Evolutionary conservation across 148 eudicot species (phyloP).

Genomic region (Rhododendron henanense): DNA sequence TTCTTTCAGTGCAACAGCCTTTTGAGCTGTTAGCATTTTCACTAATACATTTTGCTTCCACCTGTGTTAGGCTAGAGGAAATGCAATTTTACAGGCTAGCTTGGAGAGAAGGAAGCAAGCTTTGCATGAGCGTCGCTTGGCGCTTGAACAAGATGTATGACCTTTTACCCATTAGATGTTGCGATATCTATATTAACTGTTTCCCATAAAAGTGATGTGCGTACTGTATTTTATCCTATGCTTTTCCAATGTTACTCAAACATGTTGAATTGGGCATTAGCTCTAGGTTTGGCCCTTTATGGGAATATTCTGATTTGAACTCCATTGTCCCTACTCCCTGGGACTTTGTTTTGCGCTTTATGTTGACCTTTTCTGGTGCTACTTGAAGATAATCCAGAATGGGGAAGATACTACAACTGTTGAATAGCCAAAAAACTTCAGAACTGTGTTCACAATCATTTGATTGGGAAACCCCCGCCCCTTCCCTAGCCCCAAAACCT

Average conservation of each 20-base stretch:
- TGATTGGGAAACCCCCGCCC: not conserved
- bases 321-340: not conserved
- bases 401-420: not conserved
- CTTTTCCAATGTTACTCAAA: not conserved
- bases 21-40: not conserved
- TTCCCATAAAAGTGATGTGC: not conserved
- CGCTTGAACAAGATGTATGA: slow-evolving; percentile 96
- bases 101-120: slow-evolving; percentile 99
- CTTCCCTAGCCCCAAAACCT: not conserved
- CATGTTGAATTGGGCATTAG: not conserved
- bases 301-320: not conserved
- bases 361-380: slow-evolving; percentile 4
- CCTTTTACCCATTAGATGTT: not conserved
- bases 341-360: not conserved
- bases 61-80: slow-evolving; percentile 74
- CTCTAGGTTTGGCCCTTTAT: not conserved
- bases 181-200: not conserved
- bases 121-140: slow-evolving; percentile 95
- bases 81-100: slow-evolving; percentile 97
- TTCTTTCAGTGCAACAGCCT: not conserved
- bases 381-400: not conserved
- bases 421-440: not conserved
- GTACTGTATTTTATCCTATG: not conserved
- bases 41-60: slow-evolving; percentile 18
- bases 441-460: not conserved